These are phyloP conservation scores for Dictyostelium firmibasis DNA, from an alignment of 78 protist species.

Conservation along the genomic window DNA sequence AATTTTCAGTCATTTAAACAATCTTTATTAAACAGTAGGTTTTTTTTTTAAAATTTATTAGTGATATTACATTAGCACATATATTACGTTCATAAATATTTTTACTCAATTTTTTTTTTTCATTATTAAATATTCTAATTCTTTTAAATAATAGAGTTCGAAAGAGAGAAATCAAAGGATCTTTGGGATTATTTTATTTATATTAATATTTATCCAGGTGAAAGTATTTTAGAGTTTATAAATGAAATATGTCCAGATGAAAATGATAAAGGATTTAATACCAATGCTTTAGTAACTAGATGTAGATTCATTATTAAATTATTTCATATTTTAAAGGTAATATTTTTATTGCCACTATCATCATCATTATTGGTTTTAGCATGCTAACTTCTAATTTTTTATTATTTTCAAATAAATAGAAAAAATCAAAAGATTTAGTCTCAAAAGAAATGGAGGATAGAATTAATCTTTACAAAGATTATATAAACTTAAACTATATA, in stretches of 20 bases:
- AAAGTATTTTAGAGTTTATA: neutral
- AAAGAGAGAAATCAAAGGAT: neutral
- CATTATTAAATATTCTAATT: neutral
- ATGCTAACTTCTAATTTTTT: too few species aligned
- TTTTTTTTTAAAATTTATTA: too few species aligned
- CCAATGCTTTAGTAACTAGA: neutral
- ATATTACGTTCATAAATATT: neutral
- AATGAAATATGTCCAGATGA: neutral
- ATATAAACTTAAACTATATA: neutral
- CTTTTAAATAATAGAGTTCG: neutral
- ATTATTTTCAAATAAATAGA: neutral
- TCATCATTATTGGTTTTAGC: too few species aligned
- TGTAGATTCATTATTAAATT: neutral
- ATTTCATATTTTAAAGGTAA: neutral
- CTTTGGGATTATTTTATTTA: conserved; percentile 7
- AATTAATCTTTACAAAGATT: neutral
- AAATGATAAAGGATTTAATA: neutral
- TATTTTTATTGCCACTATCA: too few species aligned
- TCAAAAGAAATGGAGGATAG: neutral
- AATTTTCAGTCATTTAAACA: neutral
- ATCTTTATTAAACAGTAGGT: neutral
- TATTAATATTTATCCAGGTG: neutral
- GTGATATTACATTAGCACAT: too few species aligned
- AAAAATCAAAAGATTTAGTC: neutral
- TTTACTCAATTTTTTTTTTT: neutral